Evolutionary conservation across 768 basidiomycete species (phyloP), one percentile per base, ranked within the genome.

Genomic region (Suillus sp.): DNA sequence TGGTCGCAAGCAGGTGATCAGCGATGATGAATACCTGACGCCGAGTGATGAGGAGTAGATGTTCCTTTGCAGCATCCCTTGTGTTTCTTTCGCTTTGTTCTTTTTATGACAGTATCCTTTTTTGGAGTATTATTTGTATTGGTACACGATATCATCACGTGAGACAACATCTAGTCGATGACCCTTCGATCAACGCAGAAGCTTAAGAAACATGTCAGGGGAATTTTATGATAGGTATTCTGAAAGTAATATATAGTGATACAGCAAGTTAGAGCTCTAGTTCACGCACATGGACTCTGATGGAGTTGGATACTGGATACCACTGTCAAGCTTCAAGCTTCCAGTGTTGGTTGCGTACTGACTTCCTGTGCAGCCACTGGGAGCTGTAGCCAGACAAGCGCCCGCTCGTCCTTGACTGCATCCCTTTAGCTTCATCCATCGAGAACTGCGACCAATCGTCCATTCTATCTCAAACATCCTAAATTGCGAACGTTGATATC

Each of bases 1-100:
- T 22, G 86, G 84, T 35, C 81, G 90, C 65, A 91, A 87, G 72
- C 88, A 89, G 75, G 83, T 93, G 58, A 78, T 92, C 75, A 92
- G 90, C 66, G 91, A 92, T 66, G 83, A 84, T 50, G 84, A 86
- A 72, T 87, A 88, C 71, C 77, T 91, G 71, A 90, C 90, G 25
- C 87, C 86, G 32, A 90, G 88, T 66, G 91, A 92, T 62, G 90
- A 92, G 27, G 91, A 92, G 25, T 81, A 72, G 74, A 48, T 50
- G 43, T 84, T 71, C 68, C 4, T 35, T n/a, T 22, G 35, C 34
- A 18, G 16, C 22, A 56, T 38, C 11, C 37, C 45, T 53, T 42
- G 4, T 51, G 27, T 47, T 22, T n/a, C 56, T 55, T 62, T 51
- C 27, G 55, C 27, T 22, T 32, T 54, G 2, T 53, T 27, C 34